Conservation (phyloP, 2,329 filamentous ascomycete species). For the Zymoseptoria ardabiliae region DNA sequence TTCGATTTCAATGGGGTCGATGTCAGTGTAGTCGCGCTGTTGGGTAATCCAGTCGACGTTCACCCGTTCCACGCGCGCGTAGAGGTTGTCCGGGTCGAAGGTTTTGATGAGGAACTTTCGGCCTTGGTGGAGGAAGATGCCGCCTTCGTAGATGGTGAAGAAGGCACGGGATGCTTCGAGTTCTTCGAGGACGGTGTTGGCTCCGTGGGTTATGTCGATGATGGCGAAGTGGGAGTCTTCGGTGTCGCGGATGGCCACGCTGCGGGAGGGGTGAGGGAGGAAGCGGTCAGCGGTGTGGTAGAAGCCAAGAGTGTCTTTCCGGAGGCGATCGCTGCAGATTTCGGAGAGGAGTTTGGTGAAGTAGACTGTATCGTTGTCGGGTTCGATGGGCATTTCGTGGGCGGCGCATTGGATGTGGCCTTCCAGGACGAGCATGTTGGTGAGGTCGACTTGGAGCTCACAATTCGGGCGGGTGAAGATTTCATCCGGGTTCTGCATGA, state of each 20-base stretch:
- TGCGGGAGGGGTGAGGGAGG: constrained; percentile 72
- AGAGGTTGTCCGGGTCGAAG: constrained; percentile 68
- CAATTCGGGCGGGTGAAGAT: constrained; percentile 88
- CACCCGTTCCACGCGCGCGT: constrained; percentile 82
- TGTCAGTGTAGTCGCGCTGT: constrained; percentile 87
- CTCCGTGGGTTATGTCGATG: constrained; percentile 74
- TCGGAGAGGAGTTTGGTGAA: constrained; percentile 67
- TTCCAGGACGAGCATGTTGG: constrained; percentile 84
- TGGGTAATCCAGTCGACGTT: constrained; percentile 92
- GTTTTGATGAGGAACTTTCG: constrained; percentile 86
- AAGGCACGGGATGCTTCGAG: constrained; percentile 92
- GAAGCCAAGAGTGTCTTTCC: constrained; percentile 68
- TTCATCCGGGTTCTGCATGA: constrained; percentile 93
- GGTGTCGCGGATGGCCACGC: constrained; percentile 81
- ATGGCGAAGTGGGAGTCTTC: constrained; percentile 91
- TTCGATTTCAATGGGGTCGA: constrained; percentile 89
- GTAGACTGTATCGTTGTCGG: constrained; percentile 65
- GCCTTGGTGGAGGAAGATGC: constrained; percentile 96
- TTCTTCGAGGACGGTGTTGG: constrained; percentile 84
- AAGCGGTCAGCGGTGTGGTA: constrained; percentile 88
- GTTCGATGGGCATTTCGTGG: constrained; percentile 85
- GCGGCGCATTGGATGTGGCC: constrained; percentile 94
- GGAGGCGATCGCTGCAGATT: constrained; percentile 66
- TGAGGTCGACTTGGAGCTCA: constrained; percentile 82
- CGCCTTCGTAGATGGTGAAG: constrained; percentile 93